Conservation (phyloP, 2,329 filamentous ascomycete genomes). For the Didymella glomerata region DNA sequence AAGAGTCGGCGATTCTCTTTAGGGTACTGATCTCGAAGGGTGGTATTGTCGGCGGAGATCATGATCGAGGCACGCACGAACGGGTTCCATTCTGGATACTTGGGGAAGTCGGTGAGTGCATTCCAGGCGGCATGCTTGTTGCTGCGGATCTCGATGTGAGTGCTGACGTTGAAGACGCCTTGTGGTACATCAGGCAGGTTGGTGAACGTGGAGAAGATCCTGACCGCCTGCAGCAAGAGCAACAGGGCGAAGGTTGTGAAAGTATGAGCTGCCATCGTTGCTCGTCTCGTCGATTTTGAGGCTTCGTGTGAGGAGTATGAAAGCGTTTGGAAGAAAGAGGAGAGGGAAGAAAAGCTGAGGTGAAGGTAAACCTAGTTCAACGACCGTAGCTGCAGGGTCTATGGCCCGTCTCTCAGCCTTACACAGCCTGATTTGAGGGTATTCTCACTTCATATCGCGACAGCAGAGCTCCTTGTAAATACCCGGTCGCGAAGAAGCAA, state of each 20-base stretch:
- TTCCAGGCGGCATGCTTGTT: conserved; percentile 36
- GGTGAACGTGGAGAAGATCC: conserved; percentile 22
- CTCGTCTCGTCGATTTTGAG: not conserved
- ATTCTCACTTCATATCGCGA: not conserved
- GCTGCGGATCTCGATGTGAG: conserved; percentile 37
- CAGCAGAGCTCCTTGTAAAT: not conserved
- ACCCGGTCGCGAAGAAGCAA: not conserved
- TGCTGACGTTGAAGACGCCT: conserved; percentile 42
- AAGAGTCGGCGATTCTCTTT: conserved; percentile 34
- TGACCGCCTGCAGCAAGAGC: conserved; percentile 5
- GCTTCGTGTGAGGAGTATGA: not conserved
- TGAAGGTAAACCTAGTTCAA: not conserved
- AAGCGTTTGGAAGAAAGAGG: too few relatives aligned
- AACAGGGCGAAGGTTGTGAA: conserved; percentile 6
- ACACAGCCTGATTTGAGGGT: not conserved
- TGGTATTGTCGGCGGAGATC: conserved; percentile 29
- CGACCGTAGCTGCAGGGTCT: not conserved
- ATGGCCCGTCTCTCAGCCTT: not conserved
- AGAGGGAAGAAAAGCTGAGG: not conserved
- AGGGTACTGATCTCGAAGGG: conserved; percentile 37
- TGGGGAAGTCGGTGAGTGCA: conserved; percentile 39
- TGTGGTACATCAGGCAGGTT: conserved; percentile 39
- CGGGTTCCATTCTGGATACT: conserved; percentile 45
- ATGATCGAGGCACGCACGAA: conserved; percentile 42
- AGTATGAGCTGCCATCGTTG: not conserved